Conservation (phyloP, 148 eudicot genomes). For the Cornus florida region DNA sequence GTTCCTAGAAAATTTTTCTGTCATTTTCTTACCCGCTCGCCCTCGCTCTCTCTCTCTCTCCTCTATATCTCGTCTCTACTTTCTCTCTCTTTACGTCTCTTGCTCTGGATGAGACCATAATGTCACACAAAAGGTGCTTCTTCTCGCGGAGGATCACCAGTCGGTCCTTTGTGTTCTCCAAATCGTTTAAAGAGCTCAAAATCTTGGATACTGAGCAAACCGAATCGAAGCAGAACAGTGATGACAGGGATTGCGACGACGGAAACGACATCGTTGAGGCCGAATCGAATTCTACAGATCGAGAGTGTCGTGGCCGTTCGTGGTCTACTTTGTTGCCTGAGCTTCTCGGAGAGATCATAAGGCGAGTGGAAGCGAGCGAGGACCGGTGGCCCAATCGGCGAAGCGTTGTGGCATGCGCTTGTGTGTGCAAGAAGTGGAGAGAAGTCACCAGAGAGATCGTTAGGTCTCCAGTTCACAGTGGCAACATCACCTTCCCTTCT, state of each 20-base stretch:
- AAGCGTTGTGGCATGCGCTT: conserved; percentile 71
- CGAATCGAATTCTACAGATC: neutral
- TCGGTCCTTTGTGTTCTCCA: conserved; percentile 53
- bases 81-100: conserved; percentile 1
- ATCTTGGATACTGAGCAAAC: conserved; percentile 5
- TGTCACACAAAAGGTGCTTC: conserved; percentile 59
- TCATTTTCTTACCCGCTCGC: neutral
- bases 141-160: conserved; percentile 51
- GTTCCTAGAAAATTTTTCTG: neutral
- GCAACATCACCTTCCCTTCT: conserved; percentile 79
- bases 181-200: conserved; percentile 35
- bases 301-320: conserved; percentile 1
- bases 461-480: conserved; percentile 34
- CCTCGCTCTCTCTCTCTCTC: no score
- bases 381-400: conserved; percentile 78
- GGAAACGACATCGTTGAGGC: neutral
- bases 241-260: neutral
- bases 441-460: conserved; percentile 59
- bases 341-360: conserved; percentile 69
- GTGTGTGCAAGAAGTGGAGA: conserved; percentile 85
- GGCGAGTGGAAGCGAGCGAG: conserved; percentile 65
- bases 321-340: conserved; percentile 80
- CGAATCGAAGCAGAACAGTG: neutral
- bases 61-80: neutral
- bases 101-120: conserved; percentile 29